A percentile compares a stretch with the other conserved stretches of the same genome.
phyloP scores from a whole-genome alignment of 2,329 filamentous ascomycete genomes.

The Tricladium varicosporioides region DNA sequence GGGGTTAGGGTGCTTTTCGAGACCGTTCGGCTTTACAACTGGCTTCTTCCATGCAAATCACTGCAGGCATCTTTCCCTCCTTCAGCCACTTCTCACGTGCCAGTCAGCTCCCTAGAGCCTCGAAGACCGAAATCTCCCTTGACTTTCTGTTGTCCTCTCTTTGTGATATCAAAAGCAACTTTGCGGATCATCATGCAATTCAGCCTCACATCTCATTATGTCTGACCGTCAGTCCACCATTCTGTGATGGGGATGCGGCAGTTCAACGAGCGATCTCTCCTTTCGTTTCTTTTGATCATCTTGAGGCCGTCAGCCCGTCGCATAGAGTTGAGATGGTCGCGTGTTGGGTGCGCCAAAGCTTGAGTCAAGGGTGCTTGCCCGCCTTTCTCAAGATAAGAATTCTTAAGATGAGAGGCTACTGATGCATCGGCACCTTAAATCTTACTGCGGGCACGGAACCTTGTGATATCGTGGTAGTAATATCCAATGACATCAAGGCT shows the following conservation, averaged over 20 bases:
- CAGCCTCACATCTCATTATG: background rate
- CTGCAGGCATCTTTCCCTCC: too few species aligned
- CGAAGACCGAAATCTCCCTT: too few species aligned
- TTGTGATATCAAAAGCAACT: background rate
- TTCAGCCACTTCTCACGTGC: too few species aligned
- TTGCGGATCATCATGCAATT: background rate
- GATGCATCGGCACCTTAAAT: conserved; percentile 3
- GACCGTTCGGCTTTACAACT: too few species aligned
- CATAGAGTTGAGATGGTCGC: conserved; percentile 1
- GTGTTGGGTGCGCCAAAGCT: conserved; percentile 19
- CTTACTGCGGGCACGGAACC: conserved; percentile 3
- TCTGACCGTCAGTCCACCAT: background rate
- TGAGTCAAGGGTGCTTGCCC: background rate
- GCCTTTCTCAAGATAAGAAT: conserved; percentile 7
- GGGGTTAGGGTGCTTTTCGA: background rate
- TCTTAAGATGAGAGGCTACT: conserved; percentile 12
- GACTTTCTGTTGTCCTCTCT: background rate
- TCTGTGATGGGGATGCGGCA: background rate
- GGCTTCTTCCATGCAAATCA: too few species aligned
- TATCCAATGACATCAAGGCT: background rate
- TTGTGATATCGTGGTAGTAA: background rate
- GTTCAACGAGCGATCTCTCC: background rate
- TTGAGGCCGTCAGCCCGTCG: background rate
- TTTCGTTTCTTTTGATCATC: background rate
- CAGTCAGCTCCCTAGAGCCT: too few species aligned